Evolutionary conservation across 139 green algal species (phyloP), one percentile per base, ranked within the genome.

Genomic region (Tetraselmis chui): DNA sequence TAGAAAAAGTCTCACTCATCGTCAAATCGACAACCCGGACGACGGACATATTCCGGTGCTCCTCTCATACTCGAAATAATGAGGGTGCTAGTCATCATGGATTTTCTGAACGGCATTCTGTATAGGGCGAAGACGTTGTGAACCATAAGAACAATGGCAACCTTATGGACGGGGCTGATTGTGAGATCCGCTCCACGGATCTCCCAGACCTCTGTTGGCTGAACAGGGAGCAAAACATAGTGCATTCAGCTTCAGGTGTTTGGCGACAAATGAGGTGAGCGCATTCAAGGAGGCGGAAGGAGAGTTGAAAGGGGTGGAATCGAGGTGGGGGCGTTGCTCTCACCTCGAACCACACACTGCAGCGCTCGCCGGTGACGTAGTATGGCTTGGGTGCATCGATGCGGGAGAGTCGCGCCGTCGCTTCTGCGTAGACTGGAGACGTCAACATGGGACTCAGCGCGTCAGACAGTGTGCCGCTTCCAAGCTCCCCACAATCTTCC

Each of bases 341-440:
- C 5, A 67, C 45, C 32, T 91, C 87, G 83, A 97, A 97, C 93
- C 93, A 97, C 31, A 96, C 84, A 74, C 80, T 79, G 29, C 87
- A 87, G 2, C 23, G 78, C 78, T 95, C 91, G 0, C 74, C 79
- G 1, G 93, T 97, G 79, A 85, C 76, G 86, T 95, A 96, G 87
- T 97, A 95, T 1, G 89, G 76, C 84, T 91, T 92, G 18, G 83
- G 88, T 0, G 75, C 87, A 1, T 79, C 29, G 67, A 79, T 67
- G 45, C 45, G 29, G 31, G 5, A 1, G 25, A 59, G 59, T 79
- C 93, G 88, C 80, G 84, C 83, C 29, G 84, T 93, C 0, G 89
- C 88, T 11, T 87, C 89, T 0, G n/a, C 59, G 80, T 98, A 98
- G 88, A 98, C 97, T 27, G 83, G n/a, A n/a, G n/a, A n/a, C n/a